Conservation (phyloP, 1,284 basidiomycete species). For the Bjerkandera adusta region DNA sequence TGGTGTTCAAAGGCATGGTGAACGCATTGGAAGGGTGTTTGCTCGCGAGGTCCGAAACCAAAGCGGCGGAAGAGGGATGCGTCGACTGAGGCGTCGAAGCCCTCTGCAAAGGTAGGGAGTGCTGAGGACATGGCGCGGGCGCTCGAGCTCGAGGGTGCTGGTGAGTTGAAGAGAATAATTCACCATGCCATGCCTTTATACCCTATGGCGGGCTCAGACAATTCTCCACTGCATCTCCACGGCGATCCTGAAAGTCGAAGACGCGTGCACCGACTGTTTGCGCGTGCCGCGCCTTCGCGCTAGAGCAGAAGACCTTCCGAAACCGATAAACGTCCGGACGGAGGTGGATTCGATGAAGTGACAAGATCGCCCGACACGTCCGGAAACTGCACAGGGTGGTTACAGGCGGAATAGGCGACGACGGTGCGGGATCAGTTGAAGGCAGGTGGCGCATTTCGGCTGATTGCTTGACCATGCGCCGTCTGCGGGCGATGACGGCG, state of each 20-base stretch:
- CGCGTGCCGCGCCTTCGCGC: slow-evolving; percentile 4
- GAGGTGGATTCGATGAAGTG: slow-evolving; percentile 11
- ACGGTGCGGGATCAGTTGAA: slow-evolving; percentile 8
- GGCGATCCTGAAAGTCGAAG: slow-evolving; percentile 6
- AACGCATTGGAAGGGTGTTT: slow-evolving; percentile 44
- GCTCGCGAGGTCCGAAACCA: slow-evolving; percentile 38
- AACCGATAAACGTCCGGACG: slow-evolving; percentile 17
- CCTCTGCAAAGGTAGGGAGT: slow-evolving; percentile 14
- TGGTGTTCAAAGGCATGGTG: slow-evolving; percentile 57
- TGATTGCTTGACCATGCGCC: slow-evolving; percentile 11
- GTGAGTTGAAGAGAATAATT: neutral
- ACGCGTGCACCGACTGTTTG: slow-evolving; percentile 4
- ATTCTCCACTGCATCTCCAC: slow-evolving; percentile 18
- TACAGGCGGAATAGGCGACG: slow-evolving; percentile 5
- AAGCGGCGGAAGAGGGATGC: slow-evolving; percentile 43
- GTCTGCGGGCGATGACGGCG: too few relatives aligned
- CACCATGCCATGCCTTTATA: slow-evolving; percentile 13
- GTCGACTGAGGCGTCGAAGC: slow-evolving; percentile 39
- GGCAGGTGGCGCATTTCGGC: slow-evolving; percentile 5
- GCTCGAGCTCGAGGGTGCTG: slow-evolving; percentile 3
- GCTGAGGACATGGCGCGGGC: slow-evolving; percentile 9
- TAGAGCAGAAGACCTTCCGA: slow-evolving; percentile 13
- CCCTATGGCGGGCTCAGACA: slow-evolving; percentile 7
- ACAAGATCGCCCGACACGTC: slow-evolving; percentile 14
- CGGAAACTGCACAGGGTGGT: slow-evolving; percentile 5